A percentile compares a stretch with the other conserved stretches of the same genome.
phyloP scores from a whole-genome alignment of 208 protist species.

The Trypanosoma melophagium region DNA sequence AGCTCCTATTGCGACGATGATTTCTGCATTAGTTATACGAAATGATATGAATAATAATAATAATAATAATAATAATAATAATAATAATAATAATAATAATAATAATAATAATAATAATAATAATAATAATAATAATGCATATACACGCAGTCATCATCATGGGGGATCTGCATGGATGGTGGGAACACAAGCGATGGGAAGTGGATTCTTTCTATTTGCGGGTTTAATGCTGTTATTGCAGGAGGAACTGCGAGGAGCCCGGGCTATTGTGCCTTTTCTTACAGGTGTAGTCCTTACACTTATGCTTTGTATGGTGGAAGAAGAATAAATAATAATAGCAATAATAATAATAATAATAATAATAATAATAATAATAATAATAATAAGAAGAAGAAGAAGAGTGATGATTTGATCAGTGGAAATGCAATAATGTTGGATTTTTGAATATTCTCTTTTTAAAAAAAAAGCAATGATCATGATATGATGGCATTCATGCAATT shows the following conservation, averaged over 20 bases:
- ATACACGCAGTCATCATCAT: no score
- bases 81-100: background rate
- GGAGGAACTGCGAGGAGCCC: constrained; percentile 49
- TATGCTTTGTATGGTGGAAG: constrained; percentile 24
- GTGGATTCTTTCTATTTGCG: constrained; percentile 73
- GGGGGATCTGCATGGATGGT: constrained; percentile 43
- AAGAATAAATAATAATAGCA: background rate
- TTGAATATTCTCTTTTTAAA: no score
- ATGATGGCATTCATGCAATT: no score
- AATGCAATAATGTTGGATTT: no score
- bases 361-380: background rate
- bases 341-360: no score
- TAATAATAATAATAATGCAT: background rate
- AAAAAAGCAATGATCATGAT: no score
- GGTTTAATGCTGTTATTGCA: constrained; percentile 39
- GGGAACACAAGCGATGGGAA: constrained; percentile 48
- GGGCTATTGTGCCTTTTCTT: constrained; percentile 34
- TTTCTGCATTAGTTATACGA: background rate
- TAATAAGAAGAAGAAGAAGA: no score
- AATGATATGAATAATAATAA: background rate
- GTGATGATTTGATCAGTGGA: no score
- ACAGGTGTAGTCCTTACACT: constrained; percentile 38
- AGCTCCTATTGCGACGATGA: background rate
- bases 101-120: background rate
- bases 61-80: background rate